These are phyloP conservation scores for Chlamydomonas sp. DNA, from an alignment of 139 green algal genomes.

Conservation along the genomic window DNA sequence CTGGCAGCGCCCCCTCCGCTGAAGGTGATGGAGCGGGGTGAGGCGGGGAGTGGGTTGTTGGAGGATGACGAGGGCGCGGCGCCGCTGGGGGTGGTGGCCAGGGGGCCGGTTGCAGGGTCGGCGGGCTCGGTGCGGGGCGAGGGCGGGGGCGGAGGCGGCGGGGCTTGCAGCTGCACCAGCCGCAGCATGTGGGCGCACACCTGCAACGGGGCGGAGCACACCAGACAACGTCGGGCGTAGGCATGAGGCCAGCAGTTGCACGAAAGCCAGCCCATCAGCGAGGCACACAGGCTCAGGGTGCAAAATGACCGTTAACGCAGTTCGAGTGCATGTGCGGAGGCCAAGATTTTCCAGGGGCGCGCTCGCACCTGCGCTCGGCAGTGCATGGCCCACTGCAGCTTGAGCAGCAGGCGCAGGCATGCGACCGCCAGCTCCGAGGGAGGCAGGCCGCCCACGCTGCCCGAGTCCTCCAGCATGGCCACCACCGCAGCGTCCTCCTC, in stretches of 20 bases:
- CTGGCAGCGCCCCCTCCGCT: background rate
- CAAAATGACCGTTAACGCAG: background rate
- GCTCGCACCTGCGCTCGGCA: conserved; percentile 15
- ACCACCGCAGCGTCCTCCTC: conserved; percentile 11
- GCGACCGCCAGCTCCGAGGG: conserved; percentile 13
- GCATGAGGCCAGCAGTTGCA: no score
- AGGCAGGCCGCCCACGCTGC: background rate
- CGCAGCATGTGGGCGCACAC: conserved; percentile 34
- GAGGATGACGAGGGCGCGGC: background rate
- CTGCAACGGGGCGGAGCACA: background rate
- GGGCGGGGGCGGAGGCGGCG: background rate
- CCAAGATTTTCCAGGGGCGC: no score
- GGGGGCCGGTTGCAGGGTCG: no score
- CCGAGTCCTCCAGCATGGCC: conserved; percentile 10
- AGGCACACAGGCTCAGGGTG: no score
- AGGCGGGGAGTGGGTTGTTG: background rate
- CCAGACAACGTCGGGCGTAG: no score
- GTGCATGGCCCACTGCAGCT: conserved; percentile 38
- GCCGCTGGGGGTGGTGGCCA: background rate
- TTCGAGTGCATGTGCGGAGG: no score
- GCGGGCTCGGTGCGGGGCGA: no score
- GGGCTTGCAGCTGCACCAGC: conserved; percentile 5
- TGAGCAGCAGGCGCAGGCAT: conserved; percentile 24
- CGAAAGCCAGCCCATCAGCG: no score
- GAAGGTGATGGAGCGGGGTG: background rate